These are phyloP conservation scores for Annulohypoxylon bovei DNA, from an alignment of 495 filamentous ascomycete species.

Conservation along the genomic window DNA sequence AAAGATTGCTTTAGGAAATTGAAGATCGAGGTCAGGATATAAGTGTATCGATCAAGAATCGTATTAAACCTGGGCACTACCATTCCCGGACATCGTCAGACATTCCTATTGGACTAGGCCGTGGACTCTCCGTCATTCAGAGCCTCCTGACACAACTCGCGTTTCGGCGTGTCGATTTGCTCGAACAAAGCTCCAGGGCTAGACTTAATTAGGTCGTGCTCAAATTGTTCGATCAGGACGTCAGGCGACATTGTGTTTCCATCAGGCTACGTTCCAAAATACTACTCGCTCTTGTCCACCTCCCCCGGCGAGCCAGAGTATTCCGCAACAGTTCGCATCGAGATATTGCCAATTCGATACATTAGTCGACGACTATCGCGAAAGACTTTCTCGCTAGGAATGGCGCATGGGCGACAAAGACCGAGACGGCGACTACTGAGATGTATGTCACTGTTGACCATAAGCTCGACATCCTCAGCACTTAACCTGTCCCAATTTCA, in stretches of 20 bases:
- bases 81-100: not conserved
- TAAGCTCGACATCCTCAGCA: constrained; percentile 51
- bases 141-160: constrained; percentile 34
- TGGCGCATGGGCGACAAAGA: constrained; percentile 36
- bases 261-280: not conserved
- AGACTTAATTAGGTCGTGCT: constrained; percentile 6
- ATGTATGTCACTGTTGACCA: constrained; percentile 39
- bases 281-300: not conserved
- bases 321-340: not conserved
- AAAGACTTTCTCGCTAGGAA: constrained; percentile 23
- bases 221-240: constrained; percentile 1
- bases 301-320: not conserved
- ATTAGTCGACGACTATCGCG: not conserved
- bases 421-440: constrained; percentile 34
- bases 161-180: constrained; percentile 31
- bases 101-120: constrained; percentile 15
- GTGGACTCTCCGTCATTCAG: constrained; percentile 18
- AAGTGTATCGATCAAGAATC: constrained; percentile 13
- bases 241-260: constrained; percentile 8
- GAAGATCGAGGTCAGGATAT: not conserved
- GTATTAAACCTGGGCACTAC: constrained; percentile 2
- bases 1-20: not conserved
- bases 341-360: constrained; percentile 7
- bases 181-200: constrained; percentile 15
- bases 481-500: constrained; percentile 53